These are phyloP conservation scores for Clarireedia paspali DNA, from an alignment of 2,329 filamentous ascomycete genomes.

Conservation along the genomic window DNA sequence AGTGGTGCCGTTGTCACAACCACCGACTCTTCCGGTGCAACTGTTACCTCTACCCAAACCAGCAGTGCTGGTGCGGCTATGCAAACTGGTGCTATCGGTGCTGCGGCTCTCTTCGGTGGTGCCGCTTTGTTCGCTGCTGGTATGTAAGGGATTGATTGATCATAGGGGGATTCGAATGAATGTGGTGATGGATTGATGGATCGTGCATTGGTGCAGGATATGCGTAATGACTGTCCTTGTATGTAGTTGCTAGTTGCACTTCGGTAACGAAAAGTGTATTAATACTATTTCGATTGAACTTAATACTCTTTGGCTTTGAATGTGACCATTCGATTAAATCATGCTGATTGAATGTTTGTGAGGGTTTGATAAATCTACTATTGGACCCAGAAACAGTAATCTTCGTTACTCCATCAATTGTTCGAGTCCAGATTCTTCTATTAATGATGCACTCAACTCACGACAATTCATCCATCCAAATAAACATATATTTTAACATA, in stretches of 20 bases:
- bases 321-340: too few relatives aligned
- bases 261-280: too few relatives aligned
- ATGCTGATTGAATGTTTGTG: too few relatives aligned
- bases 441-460: not conserved
- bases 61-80: slow-evolving; percentile 14
- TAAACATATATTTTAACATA: too few relatives aligned
- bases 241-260: too few relatives aligned
- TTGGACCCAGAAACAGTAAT: too few relatives aligned
- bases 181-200: not conserved
- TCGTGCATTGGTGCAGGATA: too few relatives aligned
- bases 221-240: too few relatives aligned
- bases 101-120: slow-evolving; percentile 25
- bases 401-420: not conserved
- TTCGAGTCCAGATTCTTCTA: not conserved
- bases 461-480: too few relatives aligned
- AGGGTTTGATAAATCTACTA: not conserved
- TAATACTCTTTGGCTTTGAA: too few relatives aligned
- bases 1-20: not conserved
- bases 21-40: not conserved
- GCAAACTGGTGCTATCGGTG: slow-evolving; percentile 23
- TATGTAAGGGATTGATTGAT: slow-evolving; percentile 12
- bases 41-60: not conserved
- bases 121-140: slow-evolving; percentile 22
- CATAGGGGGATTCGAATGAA: not conserved
- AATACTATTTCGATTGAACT: too few relatives aligned